Evolutionary conservation across 441 rosid genomes (phyloP).

Genomic region (Mallotus repandus): DNA sequence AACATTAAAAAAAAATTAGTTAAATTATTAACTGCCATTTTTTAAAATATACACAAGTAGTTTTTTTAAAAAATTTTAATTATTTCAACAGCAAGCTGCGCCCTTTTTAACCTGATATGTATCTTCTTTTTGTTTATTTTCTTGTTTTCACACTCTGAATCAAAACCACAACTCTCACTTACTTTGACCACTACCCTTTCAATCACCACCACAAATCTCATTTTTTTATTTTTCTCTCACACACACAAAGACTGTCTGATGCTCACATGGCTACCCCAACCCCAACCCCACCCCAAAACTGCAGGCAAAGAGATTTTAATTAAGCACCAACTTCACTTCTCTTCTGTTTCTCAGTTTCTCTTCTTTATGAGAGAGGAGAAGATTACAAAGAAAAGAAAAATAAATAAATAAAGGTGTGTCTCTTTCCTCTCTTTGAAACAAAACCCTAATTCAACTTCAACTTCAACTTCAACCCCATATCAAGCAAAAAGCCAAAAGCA

Average conservation of each 20-base stretch:
- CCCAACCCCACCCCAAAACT: constrained; percentile 1
- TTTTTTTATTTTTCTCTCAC: neutral
- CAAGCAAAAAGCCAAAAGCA: constrained; percentile 21
- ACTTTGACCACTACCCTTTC: constrained; percentile 28
- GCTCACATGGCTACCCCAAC: constrained; percentile 26
- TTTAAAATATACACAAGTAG: neutral
- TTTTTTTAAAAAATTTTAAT: neutral
- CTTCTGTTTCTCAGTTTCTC: constrained; percentile 2
- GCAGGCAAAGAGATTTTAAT: constrained; percentile 12
- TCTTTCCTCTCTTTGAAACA: constrained; percentile 35
- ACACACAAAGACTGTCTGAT: neutral
- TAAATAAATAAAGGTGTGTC: constrained; percentile 5
- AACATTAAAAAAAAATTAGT: neutral
- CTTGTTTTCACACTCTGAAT: constrained; percentile 37
- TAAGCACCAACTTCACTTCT: constrained; percentile 6
- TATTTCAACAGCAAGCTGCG: neutral
- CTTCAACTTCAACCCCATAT: constrained; percentile 16
- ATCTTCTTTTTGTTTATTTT: constrained; percentile 6
- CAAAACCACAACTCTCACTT: constrained; percentile 29
- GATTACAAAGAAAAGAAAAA: neutral
- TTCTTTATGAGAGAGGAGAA: constrained; percentile 13
- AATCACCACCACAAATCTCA: neutral
- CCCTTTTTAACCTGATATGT: neutral
- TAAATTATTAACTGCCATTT: neutral
- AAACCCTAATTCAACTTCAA: constrained; percentile 57